Evolutionary conservation across 441 rosid genomes (phyloP).

Genomic region (Capsella rubella): DNA sequence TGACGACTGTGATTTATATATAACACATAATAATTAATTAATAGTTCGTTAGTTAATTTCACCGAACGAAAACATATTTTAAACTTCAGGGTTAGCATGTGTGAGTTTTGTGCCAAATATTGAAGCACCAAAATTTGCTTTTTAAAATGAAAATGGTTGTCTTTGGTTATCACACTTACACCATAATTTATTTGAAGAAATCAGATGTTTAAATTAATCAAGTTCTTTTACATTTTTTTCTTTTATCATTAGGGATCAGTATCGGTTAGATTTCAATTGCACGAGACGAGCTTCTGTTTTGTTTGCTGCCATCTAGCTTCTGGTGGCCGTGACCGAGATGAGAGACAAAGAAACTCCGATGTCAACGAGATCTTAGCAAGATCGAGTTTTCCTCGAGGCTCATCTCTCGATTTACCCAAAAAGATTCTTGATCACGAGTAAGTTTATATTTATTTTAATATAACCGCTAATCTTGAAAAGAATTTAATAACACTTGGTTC

Average conservation of each 20-base stretch:
- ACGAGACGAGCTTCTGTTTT: conserved; percentile 92
- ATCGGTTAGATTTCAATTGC: conserved; percentile 72
- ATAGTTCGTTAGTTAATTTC: background rate
- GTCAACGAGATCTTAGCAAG: conserved; percentile 66
- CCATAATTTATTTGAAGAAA: background rate
- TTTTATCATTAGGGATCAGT: conserved; percentile 72
- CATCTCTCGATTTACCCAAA: conserved; percentile 61
- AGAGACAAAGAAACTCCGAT: conserved; percentile 69
- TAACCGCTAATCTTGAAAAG: background rate
- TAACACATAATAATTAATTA: background rate
- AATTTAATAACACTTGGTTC: background rate
- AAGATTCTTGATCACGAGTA: conserved; percentile 91
- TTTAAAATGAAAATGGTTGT: background rate
- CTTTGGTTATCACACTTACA: background rate
- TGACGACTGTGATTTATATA: background rate
- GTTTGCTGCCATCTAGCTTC: conserved; percentile 94
- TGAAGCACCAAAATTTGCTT: background rate
- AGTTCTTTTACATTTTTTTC: background rate
- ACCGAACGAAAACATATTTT: background rate
- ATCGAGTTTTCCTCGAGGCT: conserved; percentile 73
- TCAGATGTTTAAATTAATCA: background rate
- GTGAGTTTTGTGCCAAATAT: background rate
- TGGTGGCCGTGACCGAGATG: conserved; percentile 86
- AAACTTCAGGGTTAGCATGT: background rate
- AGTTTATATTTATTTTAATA: conserved; percentile 30